Conservation (phyloP, 805 yeast species). For the Pichia kluyveri region DNA sequence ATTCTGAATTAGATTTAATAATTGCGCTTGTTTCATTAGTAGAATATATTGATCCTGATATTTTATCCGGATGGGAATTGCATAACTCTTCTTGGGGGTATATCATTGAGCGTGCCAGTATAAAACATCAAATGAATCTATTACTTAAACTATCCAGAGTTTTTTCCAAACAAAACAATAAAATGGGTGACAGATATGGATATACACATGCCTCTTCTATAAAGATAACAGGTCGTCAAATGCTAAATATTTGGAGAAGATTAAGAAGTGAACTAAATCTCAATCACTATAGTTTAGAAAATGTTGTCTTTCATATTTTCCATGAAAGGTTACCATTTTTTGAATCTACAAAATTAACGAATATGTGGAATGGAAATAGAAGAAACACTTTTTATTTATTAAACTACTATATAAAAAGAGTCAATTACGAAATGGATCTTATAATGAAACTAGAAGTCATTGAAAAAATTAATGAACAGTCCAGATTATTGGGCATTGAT, state of each 20-base stretch:
- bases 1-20: conserved; percentile 52
- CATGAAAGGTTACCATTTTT: conserved; percentile 64
- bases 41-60: conserved; percentile 72
- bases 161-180: conserved; percentile 36
- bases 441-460: conserved; percentile 58
- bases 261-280: conserved; percentile 55
- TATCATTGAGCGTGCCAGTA: conserved; percentile 52
- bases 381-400: conserved; percentile 28
- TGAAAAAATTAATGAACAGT: conserved; percentile 67
- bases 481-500: conserved; percentile 81
- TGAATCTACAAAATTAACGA: conserved; percentile 37
- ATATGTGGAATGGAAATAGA: conserved; percentile 29
- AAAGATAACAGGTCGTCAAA: conserved; percentile 68
- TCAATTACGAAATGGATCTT: conserved; percentile 36
- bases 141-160: conserved; percentile 57
- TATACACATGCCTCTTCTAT: conserved; percentile 67
- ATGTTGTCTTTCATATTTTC: conserved; percentile 57
- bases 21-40: conserved; percentile 46
- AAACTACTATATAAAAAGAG: conserved; percentile 38
- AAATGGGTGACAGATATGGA: conserved; percentile 69
- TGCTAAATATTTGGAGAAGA: conserved; percentile 78
- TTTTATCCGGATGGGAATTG: conserved; percentile 78
- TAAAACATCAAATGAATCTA: conserved; percentile 41
- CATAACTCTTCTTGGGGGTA: conserved; percentile 87
- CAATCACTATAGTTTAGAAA: conserved; percentile 66